A percentile compares a stretch with the other conserved stretches of the same genome.
phyloP scores from a whole-genome alignment of 1,284 basidiomycete species.

The Tylopilus sp. region DNA sequence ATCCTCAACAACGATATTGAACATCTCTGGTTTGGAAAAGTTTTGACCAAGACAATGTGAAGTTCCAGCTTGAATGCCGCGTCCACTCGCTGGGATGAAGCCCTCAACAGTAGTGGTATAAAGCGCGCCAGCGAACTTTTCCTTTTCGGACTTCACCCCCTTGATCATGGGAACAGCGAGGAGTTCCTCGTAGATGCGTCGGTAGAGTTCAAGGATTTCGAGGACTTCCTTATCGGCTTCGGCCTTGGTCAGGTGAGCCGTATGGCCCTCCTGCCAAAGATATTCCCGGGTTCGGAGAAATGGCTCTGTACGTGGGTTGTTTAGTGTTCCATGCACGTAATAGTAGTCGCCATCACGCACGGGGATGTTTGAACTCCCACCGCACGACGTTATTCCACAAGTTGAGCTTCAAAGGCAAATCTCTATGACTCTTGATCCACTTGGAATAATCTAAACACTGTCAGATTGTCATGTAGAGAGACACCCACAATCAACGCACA shows the following conservation, averaged over 20 bases:
- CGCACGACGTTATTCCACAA: slow-evolving; percentile 99
- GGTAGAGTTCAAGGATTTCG: slow-evolving; percentile 95
- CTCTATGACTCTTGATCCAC: slow-evolving; percentile 98
- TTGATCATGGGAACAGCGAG: slow-evolving; percentile 97
- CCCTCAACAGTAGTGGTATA: slow-evolving; percentile 99
- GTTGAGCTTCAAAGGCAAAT: slow-evolving; percentile 96
- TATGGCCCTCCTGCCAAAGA: slow-evolving; percentile 99
- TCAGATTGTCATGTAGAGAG: slow-evolving; percentile 4
- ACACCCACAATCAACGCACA: slow-evolving; percentile 51
- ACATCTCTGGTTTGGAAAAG: slow-evolving; percentile 95
- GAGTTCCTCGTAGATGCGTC: slow-evolving; percentile 94
- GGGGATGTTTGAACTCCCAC: slow-evolving; percentile 99
- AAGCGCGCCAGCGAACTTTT: slow-evolving; percentile 97
- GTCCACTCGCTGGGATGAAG: slow-evolving; percentile 95
- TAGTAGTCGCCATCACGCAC: slow-evolving; percentile 39
- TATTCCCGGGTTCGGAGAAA: slow-evolving; percentile 99
- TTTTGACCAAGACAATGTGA: slow-evolving; percentile 99
- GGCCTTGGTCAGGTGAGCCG: slow-evolving; percentile 84
- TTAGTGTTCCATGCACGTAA: neutral
- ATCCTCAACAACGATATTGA: slow-evolving; percentile 96
- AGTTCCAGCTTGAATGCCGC: slow-evolving; percentile 97
- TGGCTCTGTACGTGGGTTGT: slow-evolving; percentile 62
- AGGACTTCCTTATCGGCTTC: slow-evolving; percentile 92
- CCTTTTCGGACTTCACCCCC: slow-evolving; percentile 97
- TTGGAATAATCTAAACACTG: slow-evolving; percentile 76